phyloP scores from a whole-genome alignment of 495 filamentous ascomycete species.

The Thozetella sp. region DNA sequence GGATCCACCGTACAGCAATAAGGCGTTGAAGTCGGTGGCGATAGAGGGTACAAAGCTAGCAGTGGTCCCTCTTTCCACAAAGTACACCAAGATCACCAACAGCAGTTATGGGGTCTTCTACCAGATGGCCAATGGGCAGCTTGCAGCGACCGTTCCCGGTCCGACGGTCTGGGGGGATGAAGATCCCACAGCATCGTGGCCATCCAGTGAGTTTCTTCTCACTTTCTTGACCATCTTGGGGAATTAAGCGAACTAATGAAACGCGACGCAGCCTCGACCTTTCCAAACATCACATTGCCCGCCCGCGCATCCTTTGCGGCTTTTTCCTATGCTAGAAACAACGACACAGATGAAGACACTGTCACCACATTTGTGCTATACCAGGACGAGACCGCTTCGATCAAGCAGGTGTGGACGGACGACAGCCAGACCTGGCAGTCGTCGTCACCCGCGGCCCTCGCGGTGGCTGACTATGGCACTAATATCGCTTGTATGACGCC shows the following conservation, averaged over 20 bases:
- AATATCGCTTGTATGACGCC: conserved; percentile 2
- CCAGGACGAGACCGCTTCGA: conserved; percentile 2
- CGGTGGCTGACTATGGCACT: background rate
- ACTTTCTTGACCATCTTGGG: background rate
- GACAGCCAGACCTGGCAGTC: conserved; percentile 3
- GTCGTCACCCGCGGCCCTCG: background rate
- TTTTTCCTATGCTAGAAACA: background rate
- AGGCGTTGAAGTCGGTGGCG: background rate
- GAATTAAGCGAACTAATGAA: background rate
- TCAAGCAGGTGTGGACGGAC: background rate
- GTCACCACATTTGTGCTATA: background rate
- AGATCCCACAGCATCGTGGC: background rate
- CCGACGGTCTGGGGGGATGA: background rate
- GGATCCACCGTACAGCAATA: conserved; percentile 1
- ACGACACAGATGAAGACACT: background rate
- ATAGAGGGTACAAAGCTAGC: background rate
- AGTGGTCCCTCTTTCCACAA: background rate
- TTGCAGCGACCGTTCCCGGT: background rate
- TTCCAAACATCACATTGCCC: conserved; percentile 2
- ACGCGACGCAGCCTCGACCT: background rate
- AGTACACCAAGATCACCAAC: background rate
- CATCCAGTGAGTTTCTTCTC: background rate
- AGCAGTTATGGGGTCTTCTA: conserved; percentile 1
- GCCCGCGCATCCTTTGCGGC: background rate
- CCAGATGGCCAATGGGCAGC: background rate